phyloP scores from a whole-genome alignment of 805 yeast species.

The Wickerhamiella bombiphila region DNA sequence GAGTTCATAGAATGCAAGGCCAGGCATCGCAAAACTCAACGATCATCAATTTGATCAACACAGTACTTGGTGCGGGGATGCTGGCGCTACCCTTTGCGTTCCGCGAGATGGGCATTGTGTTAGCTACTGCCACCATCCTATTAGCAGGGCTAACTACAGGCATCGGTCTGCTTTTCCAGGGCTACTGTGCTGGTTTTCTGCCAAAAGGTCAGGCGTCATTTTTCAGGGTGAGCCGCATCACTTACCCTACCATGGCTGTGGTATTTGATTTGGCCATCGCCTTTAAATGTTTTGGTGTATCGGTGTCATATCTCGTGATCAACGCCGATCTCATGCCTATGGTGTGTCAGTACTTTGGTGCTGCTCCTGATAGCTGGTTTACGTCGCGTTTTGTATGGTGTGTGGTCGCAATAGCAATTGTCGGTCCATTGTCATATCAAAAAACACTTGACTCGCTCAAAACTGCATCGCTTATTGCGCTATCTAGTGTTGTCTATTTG shows the following conservation, averaged over 20 bases:
- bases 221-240: constrained; percentile 48
- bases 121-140: constrained; percentile 40
- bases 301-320: constrained; percentile 57
- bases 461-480: constrained; percentile 72
- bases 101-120: constrained; percentile 43
- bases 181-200: constrained; percentile 26
- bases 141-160: constrained; percentile 54
- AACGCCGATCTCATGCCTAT: constrained; percentile 65
- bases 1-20: neutral
- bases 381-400: constrained; percentile 25
- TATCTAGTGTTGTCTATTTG: constrained; percentile 66
- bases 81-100: constrained; percentile 64
- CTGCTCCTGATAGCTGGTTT: constrained; percentile 30
- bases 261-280: constrained; percentile 62
- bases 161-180: constrained; percentile 33
- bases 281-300: constrained; percentile 67
- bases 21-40: constrained; percentile 39
- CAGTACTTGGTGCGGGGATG: constrained; percentile 67
- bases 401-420: constrained; percentile 23
- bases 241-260: constrained; percentile 54
- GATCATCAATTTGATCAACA: constrained; percentile 49
- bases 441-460: constrained; percentile 68
- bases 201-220: constrained; percentile 52
- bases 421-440: constrained; percentile 54
- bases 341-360: constrained; percentile 21